Percentiles rank a stretch among this genome's conserved stretches.
Conservation (phyloP, 352 stramenopile genomes). For the Globisporangium radiosum region DNA sequence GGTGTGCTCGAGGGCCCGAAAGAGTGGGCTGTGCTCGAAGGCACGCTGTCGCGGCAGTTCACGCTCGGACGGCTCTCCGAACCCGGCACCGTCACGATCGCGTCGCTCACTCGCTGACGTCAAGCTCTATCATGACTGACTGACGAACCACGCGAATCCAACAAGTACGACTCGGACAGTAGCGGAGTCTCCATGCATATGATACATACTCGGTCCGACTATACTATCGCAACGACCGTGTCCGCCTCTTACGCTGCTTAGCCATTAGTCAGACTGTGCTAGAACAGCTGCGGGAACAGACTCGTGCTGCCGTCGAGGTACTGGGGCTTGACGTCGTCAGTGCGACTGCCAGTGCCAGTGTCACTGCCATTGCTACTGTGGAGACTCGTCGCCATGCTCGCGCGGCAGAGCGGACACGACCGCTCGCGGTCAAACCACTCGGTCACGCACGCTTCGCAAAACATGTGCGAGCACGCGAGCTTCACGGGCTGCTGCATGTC, state of each 20-base stretch:
- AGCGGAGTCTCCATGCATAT: background rate
- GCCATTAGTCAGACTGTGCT: background rate
- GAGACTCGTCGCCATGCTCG: slow-evolving; percentile 27
- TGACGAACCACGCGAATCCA: background rate
- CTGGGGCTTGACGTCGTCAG: slow-evolving; percentile 43
- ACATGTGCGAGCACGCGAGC: slow-evolving; percentile 73
- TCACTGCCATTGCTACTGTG: slow-evolving; percentile 11
- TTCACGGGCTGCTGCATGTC: slow-evolving; percentile 64
- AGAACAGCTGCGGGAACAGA: slow-evolving; percentile 57
- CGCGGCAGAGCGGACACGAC: slow-evolving; percentile 71
- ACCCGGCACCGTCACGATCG: slow-evolving; percentile 41
- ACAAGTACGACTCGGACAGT: background rate
- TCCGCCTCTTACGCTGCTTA: background rate
- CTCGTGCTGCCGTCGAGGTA: slow-evolving; percentile 75
- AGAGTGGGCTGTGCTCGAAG: slow-evolving; percentile 56
- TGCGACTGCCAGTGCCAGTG: background rate
- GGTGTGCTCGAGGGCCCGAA: slow-evolving; percentile 13
- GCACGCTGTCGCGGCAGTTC: slow-evolving; percentile 48
- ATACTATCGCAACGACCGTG: background rate
- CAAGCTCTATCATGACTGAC: no score
- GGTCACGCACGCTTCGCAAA: slow-evolving; percentile 79
- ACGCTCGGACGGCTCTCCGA: slow-evolving; percentile 44
- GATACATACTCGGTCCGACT: background rate
- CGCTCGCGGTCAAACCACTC: slow-evolving; percentile 83
- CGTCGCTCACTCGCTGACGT: slow-evolving; percentile 14